phyloP scores from a whole-genome alignment of 192 early-diverging fungal genomes.

The Ramicandelaber brevisporus region DNA sequence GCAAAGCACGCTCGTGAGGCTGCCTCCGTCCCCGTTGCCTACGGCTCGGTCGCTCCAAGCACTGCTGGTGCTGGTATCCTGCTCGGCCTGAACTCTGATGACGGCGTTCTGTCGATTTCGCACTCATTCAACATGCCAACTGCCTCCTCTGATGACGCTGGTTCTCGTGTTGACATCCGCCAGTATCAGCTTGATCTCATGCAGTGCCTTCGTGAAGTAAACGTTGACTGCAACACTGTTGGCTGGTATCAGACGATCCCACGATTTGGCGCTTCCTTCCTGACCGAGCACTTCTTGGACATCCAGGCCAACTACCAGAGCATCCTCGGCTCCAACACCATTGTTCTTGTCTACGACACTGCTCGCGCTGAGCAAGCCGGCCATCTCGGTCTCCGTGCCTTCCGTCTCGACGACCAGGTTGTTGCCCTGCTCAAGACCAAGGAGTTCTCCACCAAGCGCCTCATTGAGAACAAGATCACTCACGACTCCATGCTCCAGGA shows the following conservation, averaged over 20 bases:
- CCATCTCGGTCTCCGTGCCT: conserved; percentile 62
- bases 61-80: conserved; percentile 70
- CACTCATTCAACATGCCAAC: conserved; percentile 70
- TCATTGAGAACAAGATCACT: conserved; percentile 49
- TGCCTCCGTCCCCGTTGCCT: too few relatives aligned
- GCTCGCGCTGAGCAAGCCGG: conserved; percentile 59
- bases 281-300: conserved; percentile 75
- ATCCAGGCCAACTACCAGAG: conserved; percentile 78
- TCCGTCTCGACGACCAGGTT: conserved; percentile 65
- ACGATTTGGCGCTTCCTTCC: conserved; percentile 66
- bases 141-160: conserved; percentile 14
- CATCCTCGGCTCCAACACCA: conserved; percentile 46
- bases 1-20: conserved; percentile 89
- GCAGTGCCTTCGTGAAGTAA: conserved; percentile 70
- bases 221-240: conserved; percentile 88
- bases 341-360: conserved; percentile 84
- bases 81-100: conserved; percentile 79
- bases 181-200: conserved; percentile 92
- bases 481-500: conserved; percentile 74
- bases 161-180: conserved; percentile 28
- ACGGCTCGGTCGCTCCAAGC: too few relatives aligned
- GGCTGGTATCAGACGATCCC: conserved; percentile 94
- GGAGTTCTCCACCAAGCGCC: conserved; percentile 64
- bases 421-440: conserved; percentile 56
- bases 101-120: conserved; percentile 76